These are phyloP conservation scores for Amylostereum chailletii DNA, from an alignment of 1,284 basidiomycete species.

Conservation along the genomic window DNA sequence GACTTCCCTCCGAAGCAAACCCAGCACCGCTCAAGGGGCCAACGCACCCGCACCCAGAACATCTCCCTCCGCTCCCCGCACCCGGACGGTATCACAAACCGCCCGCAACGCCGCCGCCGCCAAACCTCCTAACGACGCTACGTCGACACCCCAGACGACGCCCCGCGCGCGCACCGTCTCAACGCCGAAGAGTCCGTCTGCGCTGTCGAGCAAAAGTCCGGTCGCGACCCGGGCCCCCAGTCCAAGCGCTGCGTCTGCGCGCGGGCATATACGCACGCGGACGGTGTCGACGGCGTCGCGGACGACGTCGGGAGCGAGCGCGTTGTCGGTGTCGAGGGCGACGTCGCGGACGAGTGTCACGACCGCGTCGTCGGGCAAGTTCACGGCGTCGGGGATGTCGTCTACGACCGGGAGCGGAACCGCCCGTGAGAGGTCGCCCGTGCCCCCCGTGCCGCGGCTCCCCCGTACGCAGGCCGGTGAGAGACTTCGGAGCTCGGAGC, in stretches of 20 bases:
- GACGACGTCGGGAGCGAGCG: constrained; percentile 2
- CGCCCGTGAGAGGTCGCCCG: constrained; percentile 13
- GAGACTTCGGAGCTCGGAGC: neutral
- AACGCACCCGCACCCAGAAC: too few species aligned
- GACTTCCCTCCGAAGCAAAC: too few species aligned
- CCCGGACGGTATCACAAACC: too few species aligned
- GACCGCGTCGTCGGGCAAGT: constrained; percentile 13
- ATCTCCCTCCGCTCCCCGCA: too few species aligned
- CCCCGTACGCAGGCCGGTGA: constrained; percentile 1
- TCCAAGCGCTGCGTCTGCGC: constrained; percentile 10
- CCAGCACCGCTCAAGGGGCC: too few species aligned
- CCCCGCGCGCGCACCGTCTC: neutral
- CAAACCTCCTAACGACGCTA: too few species aligned
- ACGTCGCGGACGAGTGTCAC: constrained; percentile 13
- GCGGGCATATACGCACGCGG: constrained; percentile 5
- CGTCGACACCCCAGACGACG: neutral
- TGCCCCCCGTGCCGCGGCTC: constrained; percentile 13
- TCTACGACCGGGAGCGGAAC: constrained; percentile 10
- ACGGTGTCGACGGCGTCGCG: constrained; percentile 13
- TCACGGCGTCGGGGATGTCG: constrained; percentile 9
- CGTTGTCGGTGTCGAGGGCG: constrained; percentile 4
- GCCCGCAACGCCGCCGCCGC: too few species aligned
- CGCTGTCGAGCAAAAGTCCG: too few species aligned
- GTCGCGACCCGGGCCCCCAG: neutral
- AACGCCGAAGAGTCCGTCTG: neutral